These are phyloP conservation scores for Chalciporus chontae DNA, from an alignment of 768 basidiomycete genomes.

Conservation along the genomic window DNA sequence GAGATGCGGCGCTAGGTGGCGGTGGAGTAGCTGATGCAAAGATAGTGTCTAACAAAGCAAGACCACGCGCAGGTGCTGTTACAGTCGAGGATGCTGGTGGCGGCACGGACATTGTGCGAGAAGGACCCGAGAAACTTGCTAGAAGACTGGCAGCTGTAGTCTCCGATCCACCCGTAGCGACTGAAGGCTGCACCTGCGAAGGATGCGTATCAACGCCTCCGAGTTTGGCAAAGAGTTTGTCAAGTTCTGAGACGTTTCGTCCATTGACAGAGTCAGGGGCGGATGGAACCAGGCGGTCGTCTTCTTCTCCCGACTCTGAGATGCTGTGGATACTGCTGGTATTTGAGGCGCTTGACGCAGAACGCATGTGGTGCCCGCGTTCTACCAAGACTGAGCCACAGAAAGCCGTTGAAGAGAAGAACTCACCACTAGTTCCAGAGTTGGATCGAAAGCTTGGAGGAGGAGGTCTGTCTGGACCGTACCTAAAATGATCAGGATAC, in stretches of 20 bases:
- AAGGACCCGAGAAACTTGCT: conserved; percentile 45
- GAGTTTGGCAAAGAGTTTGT: conserved; percentile 44
- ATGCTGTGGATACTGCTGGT: conserved; percentile 34
- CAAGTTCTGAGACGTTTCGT: conserved; percentile 35
- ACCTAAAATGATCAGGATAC: conserved; percentile 71
- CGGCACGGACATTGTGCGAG: conserved; percentile 29
- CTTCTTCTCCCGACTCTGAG: conserved; percentile 30
- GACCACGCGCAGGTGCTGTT: conserved; percentile 42
- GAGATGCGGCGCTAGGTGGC: conserved; percentile 19
- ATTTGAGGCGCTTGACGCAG: conserved; percentile 32
- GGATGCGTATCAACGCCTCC: conserved; percentile 6
- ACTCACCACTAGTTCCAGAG: conserved; percentile 29
- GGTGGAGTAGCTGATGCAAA: conserved; percentile 63
- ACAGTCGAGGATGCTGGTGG: conserved; percentile 27
- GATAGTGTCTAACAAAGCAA: conserved; percentile 61
- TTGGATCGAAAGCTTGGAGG: conserved; percentile 47
- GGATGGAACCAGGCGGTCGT: conserved; percentile 11
- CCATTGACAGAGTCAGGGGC: conserved; percentile 13
- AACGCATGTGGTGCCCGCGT: conserved; percentile 25
- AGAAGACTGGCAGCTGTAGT: conserved; percentile 43
- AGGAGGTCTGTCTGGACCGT: conserved; percentile 63
- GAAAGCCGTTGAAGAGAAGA: neutral
- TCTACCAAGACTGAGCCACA: conserved; percentile 19
- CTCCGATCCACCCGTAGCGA: conserved; percentile 23
- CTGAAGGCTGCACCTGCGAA: conserved; percentile 17